A percentile compares a stretch with the other conserved stretches of the same genome.
These are phyloP conservation scores for Juglanconis sp. DNA, from an alignment of 2,329 filamentous ascomycete genomes.

Conservation along the genomic window DNA sequence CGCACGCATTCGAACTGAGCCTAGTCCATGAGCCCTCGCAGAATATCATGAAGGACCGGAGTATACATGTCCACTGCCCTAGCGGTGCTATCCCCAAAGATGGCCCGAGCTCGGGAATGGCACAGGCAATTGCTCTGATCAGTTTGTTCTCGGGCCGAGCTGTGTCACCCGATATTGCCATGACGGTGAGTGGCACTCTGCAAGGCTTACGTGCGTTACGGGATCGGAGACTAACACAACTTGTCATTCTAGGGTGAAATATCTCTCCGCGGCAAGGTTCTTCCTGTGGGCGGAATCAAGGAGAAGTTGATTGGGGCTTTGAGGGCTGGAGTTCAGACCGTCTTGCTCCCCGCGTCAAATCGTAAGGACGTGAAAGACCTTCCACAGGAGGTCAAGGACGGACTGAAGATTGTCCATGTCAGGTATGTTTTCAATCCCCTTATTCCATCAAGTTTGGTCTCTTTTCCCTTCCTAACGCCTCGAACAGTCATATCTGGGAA, in stretches of 20 bases:
- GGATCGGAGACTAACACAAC: conserved; percentile 21
- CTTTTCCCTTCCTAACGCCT: conserved; percentile 21
- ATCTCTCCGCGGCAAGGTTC: conserved; percentile 81
- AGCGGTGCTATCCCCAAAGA: conserved; percentile 95
- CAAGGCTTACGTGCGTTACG: conserved; percentile 22
- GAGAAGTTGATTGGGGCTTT: conserved; percentile 96
- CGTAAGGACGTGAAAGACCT: conserved; percentile 89
- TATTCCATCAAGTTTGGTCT: conserved; percentile 19
- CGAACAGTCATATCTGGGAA: conserved; percentile 82
- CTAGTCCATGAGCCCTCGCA: conserved; percentile 75
- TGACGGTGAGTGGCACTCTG: conserved; percentile 64
- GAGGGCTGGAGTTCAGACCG: conserved; percentile 90
- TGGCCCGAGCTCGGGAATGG: conserved; percentile 80
- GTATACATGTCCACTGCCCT: conserved; percentile 94
- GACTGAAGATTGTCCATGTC: conserved; percentile 85
- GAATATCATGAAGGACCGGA: conserved; percentile 94
- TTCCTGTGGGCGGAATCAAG: conserved; percentile 95
- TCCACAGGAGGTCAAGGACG: conserved; percentile 82
- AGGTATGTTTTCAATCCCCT: conserved; percentile 53
- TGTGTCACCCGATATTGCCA: conserved; percentile 88
- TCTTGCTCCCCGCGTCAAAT: conserved; percentile 83
- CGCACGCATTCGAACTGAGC: conserved; percentile 87
- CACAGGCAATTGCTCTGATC: conserved; percentile 90
- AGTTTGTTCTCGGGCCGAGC: conserved; percentile 82
- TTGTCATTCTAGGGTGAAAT: conserved; percentile 55